Base-by-base conservation (phyloP, 2,329 filamentous ascomycete genomes). In the Stemphylium beticola region DNA sequence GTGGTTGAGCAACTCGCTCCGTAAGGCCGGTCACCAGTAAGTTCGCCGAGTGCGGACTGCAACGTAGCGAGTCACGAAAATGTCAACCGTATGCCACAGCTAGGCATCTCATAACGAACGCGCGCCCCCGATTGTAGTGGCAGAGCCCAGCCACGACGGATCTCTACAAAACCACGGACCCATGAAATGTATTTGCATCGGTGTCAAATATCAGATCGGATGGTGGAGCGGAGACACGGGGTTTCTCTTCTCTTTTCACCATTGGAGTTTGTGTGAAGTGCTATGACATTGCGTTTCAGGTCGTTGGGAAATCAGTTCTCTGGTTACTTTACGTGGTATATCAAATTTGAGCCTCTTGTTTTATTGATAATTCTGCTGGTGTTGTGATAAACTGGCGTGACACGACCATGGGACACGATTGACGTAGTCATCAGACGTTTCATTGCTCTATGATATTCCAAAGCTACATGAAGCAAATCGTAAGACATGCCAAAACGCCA, bases 1-100 rank as follows among this genome's bases (percentile, higher is more conserved):
- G 70, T 82, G 79, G 79, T 73, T 82, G 75, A 81, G 78, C 77
- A 81, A 81, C 76, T 81, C 79, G 60, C 79, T 82, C 71, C 79
- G 79, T 77, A 82, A 82, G 78, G 78, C 79, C 53, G 79, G 79
- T 64, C 79, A 81, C 77, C 75, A 79, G 70, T 81, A 74, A 72
- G 61, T 36, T 43, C 22, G 40, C 40, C 34, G 45, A 55, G 37
- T 37, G 53, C 43, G 53, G 54, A 34, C 53, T 48, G 37, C 51
- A 62, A 62, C 55, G 65, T 61, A 65, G 65, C 67, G 60, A 65
- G 57, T 47, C 49, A 65, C 58, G 57, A 63, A 51, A 49, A 49
- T 66, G 68, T 64, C 68, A 62, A 71, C 53, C 17, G 68, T 69
- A 68, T 71, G 69, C 61, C 48, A 55, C 22, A 48, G 58, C 53